Conservation (phyloP, 768 basidiomycete genomes). For the Leccinellum luteum region DNA sequence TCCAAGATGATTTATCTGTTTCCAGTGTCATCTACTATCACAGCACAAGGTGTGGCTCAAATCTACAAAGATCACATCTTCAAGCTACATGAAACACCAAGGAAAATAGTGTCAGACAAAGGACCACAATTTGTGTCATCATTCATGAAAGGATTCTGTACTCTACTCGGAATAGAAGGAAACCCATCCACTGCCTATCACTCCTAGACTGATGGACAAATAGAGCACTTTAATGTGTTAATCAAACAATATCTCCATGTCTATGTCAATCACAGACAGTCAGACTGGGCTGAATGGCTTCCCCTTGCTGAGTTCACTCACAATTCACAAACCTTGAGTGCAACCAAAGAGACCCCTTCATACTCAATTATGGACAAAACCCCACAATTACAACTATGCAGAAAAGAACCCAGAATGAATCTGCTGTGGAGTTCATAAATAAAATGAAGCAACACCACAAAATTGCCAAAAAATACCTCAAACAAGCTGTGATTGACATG, state of each 20-base stretch:
- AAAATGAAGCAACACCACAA: not conserved
- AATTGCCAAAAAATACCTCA: not conserved
- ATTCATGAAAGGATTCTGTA: not conserved
- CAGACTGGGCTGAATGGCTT: not conserved
- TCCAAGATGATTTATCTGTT: not conserved
- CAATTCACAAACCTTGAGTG: not conserved
- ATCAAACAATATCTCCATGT: not conserved
- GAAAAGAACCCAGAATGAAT: too few species aligned
- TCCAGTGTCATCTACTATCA: not conserved
- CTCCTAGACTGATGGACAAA: not conserved
- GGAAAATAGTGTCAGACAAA: not conserved
- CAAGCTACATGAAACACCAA: not conserved
- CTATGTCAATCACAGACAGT: not conserved
- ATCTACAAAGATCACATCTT: not conserved
- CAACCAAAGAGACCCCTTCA: not conserved
- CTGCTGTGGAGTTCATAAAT: not conserved
- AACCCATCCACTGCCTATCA: not conserved
- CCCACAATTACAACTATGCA: too few species aligned
- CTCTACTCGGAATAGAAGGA: not conserved
- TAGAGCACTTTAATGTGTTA: rapidly evolving
- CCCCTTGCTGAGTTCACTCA: not conserved
- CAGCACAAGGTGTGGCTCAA: not conserved
- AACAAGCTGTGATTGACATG: not conserved
- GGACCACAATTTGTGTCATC: not conserved
- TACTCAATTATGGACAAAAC: not conserved